phyloP scores from a whole-genome alignment of 2,329 filamentous ascomycete genomes.

The Graphiopsis chlorocephala region DNA sequence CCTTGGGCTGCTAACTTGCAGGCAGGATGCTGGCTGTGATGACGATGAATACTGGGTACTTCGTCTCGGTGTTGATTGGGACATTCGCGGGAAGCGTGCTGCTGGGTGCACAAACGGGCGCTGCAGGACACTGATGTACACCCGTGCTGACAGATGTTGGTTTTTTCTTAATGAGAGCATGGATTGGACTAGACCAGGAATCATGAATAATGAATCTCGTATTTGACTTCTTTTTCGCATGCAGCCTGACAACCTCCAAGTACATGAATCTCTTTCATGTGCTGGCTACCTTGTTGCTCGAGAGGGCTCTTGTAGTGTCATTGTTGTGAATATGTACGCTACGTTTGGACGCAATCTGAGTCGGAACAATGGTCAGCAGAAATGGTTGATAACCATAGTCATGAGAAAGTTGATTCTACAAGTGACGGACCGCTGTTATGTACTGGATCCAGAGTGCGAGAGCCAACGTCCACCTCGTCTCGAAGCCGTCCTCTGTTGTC shows the following conservation, averaged over 20 bases:
- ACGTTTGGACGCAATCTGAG: background rate
- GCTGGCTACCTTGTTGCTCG: background rate
- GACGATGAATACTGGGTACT: conserved; percentile 83
- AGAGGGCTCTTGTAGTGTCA: background rate
- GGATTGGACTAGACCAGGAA: background rate
- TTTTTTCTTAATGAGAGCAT: background rate
- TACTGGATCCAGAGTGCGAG: conserved; percentile 1
- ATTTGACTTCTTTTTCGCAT: background rate
- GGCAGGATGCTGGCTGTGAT: conserved; percentile 83
- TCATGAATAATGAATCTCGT: background rate
- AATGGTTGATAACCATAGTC: background rate
- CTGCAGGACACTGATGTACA: conserved; percentile 12
- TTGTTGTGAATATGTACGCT: background rate
- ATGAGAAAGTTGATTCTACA: conserved; percentile 9
- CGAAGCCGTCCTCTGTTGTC: background rate
- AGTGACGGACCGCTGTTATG: background rate
- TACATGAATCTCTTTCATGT: background rate
- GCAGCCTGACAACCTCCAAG: background rate
- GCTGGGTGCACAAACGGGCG: conserved; percentile 24
- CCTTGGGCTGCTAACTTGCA: background rate
- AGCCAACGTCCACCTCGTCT: background rate
- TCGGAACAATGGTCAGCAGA: too few relatives aligned
- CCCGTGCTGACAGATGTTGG: background rate
- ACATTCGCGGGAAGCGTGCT: conserved; percentile 65
- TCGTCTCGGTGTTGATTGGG: conserved; percentile 69